A percentile compares a stretch with the other conserved stretches of the same genome.
Evolutionary conservation across 2,329 filamentous ascomycete species (phyloP).

Genomic region (Microthyrium microscopicum): DNA sequence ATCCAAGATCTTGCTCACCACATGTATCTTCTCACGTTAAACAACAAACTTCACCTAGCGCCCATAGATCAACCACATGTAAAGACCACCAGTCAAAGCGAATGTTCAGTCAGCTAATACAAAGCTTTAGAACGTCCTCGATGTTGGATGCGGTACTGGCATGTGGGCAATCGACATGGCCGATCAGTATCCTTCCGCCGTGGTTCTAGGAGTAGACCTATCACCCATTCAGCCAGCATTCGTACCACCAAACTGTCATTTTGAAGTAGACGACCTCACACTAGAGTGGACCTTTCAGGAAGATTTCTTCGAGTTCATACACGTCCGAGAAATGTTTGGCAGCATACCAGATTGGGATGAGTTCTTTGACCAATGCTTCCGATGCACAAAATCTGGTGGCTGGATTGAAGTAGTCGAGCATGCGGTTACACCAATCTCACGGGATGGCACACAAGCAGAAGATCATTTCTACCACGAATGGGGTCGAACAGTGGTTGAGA

Average conservation of each 20-base stretch:
- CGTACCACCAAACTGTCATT: constrained; percentile 29
- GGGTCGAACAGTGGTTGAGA: constrained; percentile 18
- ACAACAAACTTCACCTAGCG: constrained; percentile 8
- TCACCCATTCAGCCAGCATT: constrained; percentile 32
- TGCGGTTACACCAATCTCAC: constrained; percentile 21
- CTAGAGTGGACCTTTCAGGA: constrained; percentile 24
- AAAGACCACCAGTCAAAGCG: no score
- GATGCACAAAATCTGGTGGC: constrained; percentile 22
- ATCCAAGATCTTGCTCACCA: constrained; percentile 28
- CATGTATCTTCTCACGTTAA: constrained; percentile 20
- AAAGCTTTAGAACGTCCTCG: constrained; percentile 19
- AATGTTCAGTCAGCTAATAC: no score
- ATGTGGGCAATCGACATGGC: constrained; percentile 16
- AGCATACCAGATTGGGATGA: constrained; percentile 29
- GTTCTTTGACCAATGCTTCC: constrained; percentile 21
- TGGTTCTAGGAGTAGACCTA: constrained; percentile 30
- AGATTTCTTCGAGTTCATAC: constrained; percentile 27
- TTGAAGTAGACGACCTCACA: constrained; percentile 30
- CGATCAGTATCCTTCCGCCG: constrained; percentile 18
- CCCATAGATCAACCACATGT: no score
- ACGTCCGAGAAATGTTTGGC: constrained; percentile 29
- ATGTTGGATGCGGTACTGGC: constrained; percentile 34
- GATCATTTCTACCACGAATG: constrained; percentile 19
- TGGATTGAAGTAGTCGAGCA: constrained; percentile 28
- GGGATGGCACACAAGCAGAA: constrained; percentile 23